Conservation (phyloP, 2,329 filamentous ascomycete species). For the Diplodia sapinea region DNA sequence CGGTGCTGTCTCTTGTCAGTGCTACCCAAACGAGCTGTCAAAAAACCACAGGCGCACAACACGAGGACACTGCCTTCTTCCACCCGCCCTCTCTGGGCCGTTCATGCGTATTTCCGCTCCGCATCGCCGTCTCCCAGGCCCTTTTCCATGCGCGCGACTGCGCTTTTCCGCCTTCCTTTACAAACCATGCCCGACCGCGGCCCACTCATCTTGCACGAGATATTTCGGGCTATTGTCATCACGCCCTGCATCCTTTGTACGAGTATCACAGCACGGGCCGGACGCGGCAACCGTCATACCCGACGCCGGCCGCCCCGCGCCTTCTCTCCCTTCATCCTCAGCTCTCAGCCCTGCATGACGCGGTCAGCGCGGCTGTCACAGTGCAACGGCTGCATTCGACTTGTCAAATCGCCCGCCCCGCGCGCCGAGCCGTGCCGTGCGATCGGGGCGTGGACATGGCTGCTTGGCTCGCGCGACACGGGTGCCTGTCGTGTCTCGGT, state of each 20-base stretch:
- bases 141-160: background rate
- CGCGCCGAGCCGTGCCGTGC: background rate
- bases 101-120: background rate
- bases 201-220: background rate
- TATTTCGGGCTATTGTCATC: background rate
- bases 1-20: background rate
- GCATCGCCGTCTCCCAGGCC: too few species aligned
- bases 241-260: constrained; percentile 6
- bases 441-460: background rate
- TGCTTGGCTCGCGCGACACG: background rate
- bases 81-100: background rate
- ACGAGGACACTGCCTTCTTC: constrained; percentile 1
- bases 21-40: constrained; percentile 15
- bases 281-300: constrained; percentile 5
- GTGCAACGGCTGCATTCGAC: background rate
- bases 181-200: background rate
- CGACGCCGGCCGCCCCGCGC: background rate
- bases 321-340: background rate
- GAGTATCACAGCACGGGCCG: constrained; percentile 17
- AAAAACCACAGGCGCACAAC: background rate
- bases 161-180: background rate
- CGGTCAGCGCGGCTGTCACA: background rate
- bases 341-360: background rate
- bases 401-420: background rate
- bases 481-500: background rate